phyloP scores from a whole-genome alignment of 352 stramenopile species.

The Phytophthora pluvialis region DNA sequence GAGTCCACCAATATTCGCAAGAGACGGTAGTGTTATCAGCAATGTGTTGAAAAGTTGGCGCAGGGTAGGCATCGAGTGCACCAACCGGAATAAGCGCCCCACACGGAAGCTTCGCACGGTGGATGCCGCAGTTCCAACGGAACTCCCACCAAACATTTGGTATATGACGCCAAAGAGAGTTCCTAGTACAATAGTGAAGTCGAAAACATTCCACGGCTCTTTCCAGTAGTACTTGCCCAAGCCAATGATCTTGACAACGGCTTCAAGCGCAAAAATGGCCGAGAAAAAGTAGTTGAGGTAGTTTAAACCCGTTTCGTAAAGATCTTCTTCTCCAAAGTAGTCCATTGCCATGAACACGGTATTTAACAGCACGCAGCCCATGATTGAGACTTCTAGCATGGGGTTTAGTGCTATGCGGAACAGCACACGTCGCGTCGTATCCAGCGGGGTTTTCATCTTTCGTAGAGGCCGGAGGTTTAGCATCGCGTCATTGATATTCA shows the following conservation, averaged over 20 bases:
- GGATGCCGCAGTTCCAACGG: constrained; percentile 58
- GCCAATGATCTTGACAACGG: constrained; percentile 80
- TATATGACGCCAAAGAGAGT: constrained; percentile 64
- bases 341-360: constrained; percentile 83
- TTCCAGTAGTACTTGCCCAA: constrained; percentile 86
- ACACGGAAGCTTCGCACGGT: constrained; percentile 88
- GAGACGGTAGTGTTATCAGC: constrained; percentile 81
- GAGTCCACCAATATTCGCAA: constrained; percentile 88
- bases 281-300: constrained; percentile 86
- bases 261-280: constrained; percentile 84
- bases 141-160: constrained; percentile 47
- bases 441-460: constrained; percentile 49
- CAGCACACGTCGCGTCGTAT: constrained; percentile 43
- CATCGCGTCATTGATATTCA: constrained; percentile 67
- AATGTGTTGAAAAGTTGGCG: constrained; percentile 91
- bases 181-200: constrained; percentile 67
- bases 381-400: constrained; percentile 80
- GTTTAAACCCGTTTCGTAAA: constrained; percentile 66
- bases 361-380: constrained; percentile 90
- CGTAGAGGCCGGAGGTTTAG: constrained; percentile 51
- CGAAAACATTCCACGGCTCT: constrained; percentile 86
- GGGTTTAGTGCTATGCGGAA: constrained; percentile 52
- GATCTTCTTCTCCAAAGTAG: constrained; percentile 84
- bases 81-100: constrained; percentile 71
- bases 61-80: constrained; percentile 79